Evolutionary conservation across 1,284 basidiomycete genomes (phyloP).

Genomic region (Sporisorium graminicola): DNA sequence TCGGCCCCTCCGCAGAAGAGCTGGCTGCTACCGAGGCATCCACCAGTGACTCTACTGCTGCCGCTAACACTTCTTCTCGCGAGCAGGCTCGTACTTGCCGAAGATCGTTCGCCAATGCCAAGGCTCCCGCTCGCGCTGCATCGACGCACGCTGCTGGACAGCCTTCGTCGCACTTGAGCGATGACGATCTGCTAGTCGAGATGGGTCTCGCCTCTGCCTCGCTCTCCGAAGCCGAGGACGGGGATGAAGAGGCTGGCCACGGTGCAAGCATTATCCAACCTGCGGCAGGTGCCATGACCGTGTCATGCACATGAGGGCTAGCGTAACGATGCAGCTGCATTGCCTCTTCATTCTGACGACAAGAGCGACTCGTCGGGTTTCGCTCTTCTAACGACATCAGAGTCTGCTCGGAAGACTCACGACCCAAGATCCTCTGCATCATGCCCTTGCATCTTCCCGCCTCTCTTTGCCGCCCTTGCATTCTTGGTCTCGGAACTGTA

Average conservation of each 20-base stretch:
- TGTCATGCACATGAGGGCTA: slow-evolving; percentile 21
- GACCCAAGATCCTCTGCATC: slow-evolving; percentile 34
- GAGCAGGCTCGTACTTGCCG: slow-evolving; percentile 25
- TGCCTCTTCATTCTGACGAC: slow-evolving; percentile 13
- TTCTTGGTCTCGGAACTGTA: slow-evolving; percentile 34
- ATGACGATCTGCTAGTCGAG: slow-evolving; percentile 42
- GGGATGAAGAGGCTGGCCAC: slow-evolving; percentile 11
- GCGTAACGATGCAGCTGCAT: background rate
- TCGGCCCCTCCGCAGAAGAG: slow-evolving; percentile 20
- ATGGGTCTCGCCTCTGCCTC: slow-evolving; percentile 39
- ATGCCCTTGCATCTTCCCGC: slow-evolving; percentile 31
- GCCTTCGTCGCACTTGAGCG: slow-evolving; percentile 56
- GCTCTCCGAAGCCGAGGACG: slow-evolving; percentile 31
- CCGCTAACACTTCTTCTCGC: slow-evolving; percentile 11
- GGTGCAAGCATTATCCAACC: slow-evolving; percentile 10
- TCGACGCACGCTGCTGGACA: slow-evolving; percentile 21
- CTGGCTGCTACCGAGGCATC: slow-evolving; percentile 20
- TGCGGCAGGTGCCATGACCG: background rate
- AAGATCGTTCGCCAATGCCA: slow-evolving; percentile 6
- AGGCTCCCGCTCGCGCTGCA: slow-evolving; percentile 11
- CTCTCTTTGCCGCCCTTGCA: slow-evolving; percentile 1
- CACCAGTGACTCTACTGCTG: background rate
- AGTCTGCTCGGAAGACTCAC: slow-evolving; percentile 15
- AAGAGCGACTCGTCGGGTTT: background rate
- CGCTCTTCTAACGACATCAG: slow-evolving; percentile 11